phyloP scores from a whole-genome alignment of 2,329 filamentous ascomycete species.

The Nemania sp. region DNA sequence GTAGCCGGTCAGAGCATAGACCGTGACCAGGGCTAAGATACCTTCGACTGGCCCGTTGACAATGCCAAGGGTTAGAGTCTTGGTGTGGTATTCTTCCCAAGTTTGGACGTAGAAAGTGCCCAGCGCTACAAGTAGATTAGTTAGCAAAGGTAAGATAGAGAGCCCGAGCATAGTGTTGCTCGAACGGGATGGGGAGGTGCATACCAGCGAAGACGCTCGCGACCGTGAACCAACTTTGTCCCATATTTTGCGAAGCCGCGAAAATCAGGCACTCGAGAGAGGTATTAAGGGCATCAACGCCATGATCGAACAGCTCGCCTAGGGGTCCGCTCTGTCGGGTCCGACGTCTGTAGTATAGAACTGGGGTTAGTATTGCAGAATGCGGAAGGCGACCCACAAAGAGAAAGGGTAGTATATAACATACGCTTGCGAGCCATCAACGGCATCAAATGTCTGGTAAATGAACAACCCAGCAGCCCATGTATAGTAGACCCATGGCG shows the following conservation, averaged over 20 bases:
- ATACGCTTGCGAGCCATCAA: slow-evolving; percentile 93
- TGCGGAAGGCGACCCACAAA: slow-evolving; percentile 22
- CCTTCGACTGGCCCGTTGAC: slow-evolving; percentile 97
- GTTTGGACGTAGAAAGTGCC: slow-evolving; percentile 99
- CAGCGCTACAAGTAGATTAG: slow-evolving; percentile 66
- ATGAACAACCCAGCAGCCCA: slow-evolving; percentile 92
- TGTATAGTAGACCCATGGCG: slow-evolving; percentile 91
- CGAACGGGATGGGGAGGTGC: slow-evolving; percentile 46
- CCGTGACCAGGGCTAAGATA: slow-evolving; percentile 81
- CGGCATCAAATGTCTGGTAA: slow-evolving; percentile 98
- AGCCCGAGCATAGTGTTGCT: background rate
- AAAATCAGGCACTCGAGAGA: slow-evolving; percentile 94
- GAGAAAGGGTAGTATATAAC: slow-evolving; percentile 48
- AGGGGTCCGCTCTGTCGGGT: slow-evolving; percentile 93
- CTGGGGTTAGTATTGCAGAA: slow-evolving; percentile 32
- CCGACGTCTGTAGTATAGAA: slow-evolving; percentile 70
- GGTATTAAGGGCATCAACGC: slow-evolving; percentile 96
- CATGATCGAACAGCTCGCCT: slow-evolving; percentile 97
- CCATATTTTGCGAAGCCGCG: slow-evolving; percentile 90
- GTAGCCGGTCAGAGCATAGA: slow-evolving; percentile 86
- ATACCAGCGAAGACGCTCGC: slow-evolving; percentile 83
- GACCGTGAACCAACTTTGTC: slow-evolving; percentile 91
- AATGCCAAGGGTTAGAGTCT: slow-evolving; percentile 90
- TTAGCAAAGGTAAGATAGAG: background rate
- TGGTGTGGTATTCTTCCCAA: slow-evolving; percentile 99